Evolutionary conservation across 345 rosid genomes (phyloP), one percentile per base, ranked within the genome.

Genomic region (Brassica rapa): DNA sequence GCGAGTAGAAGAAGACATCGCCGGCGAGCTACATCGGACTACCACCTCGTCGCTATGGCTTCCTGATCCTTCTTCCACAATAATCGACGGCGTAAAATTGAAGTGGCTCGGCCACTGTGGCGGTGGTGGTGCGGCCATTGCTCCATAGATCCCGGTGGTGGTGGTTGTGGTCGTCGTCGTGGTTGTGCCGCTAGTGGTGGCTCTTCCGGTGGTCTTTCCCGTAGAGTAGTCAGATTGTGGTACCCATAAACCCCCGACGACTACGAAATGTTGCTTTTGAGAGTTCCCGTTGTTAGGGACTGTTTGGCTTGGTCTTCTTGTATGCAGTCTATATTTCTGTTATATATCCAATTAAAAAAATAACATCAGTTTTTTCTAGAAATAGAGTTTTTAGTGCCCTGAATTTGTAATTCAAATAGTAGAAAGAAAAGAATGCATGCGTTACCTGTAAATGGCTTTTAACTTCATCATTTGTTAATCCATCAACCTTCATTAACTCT

Each of bases 401-500:
- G 4, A 35, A 16, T 9, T 35, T 19, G 4, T 35, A 33, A 3
- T 8, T 64, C 15, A 35, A 30, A 37, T 37, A 5, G 39, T 21
- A 5, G 30, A 37, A 37, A 65, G 16, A 37, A 65, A 15, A 10
- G 0, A 65, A 25, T 37, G 43, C n/a, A 62, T 71, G 32, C 12
- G 49, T 41, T 64, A 94, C 98, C 93, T 94, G 98, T 76, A 94
- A 87, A 89, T 94, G 97, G 84, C 98, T 94, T 82, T 94, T 94
- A 23, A 94, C 97, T 89, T 94, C 97, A 82, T 92, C 98, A 53
- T 94, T 94, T 5, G 95, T 88, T 15, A 94, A 90, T 41, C 97
- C 97, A 72, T 94, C 97, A 74, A 94, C 97, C 80, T 94, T 92
- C 97, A 94, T 94, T 21, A 88, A 79, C 87, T 94, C 98, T 73